A percentile compares a stretch with the other conserved stretches of the same genome.
phyloP scores from a whole-genome alignment of 306 rosid species.

The Alnus glutinosa region DNA sequence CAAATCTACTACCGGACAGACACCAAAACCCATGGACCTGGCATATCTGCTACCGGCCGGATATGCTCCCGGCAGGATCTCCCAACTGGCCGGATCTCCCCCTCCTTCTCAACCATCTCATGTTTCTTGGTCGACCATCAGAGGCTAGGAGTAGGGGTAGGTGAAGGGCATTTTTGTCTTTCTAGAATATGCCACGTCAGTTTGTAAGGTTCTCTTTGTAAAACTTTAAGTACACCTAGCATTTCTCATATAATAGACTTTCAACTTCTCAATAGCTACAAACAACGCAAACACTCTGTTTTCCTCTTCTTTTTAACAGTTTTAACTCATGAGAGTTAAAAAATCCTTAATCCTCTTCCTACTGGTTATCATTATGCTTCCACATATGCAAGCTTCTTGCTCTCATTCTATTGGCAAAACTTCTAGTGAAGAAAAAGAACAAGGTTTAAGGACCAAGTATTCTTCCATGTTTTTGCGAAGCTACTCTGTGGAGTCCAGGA shows the following conservation, averaged over 20 bases:
- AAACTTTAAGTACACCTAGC: no score
- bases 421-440: slow-evolving; percentile 25
- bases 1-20: no score
- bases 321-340: slow-evolving; percentile 40
- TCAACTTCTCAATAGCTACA: slow-evolving; percentile 12
- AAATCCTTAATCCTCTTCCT: slow-evolving; percentile 33
- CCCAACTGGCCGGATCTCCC: no score
- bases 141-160: no score
- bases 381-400: slow-evolving; percentile 32
- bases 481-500: slow-evolving; percentile 29
- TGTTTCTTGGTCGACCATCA: no score
- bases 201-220: no score
- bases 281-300: background rate
- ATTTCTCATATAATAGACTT: background rate
- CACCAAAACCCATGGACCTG: no score
- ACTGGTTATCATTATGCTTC: slow-evolving; percentile 30
- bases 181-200: no score
- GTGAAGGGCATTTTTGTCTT: no score
- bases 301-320: background rate
- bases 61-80: no score
- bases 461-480: slow-evolving; percentile 42
- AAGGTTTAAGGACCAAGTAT: slow-evolving; percentile 26
- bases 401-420: slow-evolving; percentile 27
- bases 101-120: no score
- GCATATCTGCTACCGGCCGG: no score